Percentiles rank a stretch among this genome's conserved stretches.
Evolutionary conservation across 306 rosid species (phyloP).

Genomic region (Trifolium pratense): DNA sequence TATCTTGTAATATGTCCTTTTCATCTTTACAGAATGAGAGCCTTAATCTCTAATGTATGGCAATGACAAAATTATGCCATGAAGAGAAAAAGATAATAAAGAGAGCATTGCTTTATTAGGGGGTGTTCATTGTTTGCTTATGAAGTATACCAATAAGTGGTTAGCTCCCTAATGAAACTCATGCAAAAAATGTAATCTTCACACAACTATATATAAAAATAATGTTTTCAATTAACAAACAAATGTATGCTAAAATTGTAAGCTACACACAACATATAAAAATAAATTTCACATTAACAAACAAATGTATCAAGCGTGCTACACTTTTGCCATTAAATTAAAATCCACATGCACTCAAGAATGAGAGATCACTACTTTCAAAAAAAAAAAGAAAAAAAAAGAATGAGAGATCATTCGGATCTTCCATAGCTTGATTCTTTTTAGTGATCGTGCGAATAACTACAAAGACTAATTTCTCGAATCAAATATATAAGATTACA

Average conservation of each 20-base stretch:
- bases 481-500: not conserved
- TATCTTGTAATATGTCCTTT: constrained; percentile 24
- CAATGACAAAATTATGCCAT: constrained; percentile 36
- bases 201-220: constrained; percentile 40
- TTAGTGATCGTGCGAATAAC: too few species aligned
- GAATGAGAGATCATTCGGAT: not conserved
- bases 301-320: constrained; percentile 41
- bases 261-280: constrained; percentile 37
- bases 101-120: constrained; percentile 50
- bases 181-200: constrained; percentile 56
- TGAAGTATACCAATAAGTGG: constrained; percentile 58
- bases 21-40: constrained; percentile 42
- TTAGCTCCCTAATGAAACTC: constrained; percentile 63
- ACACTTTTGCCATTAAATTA: constrained; percentile 35
- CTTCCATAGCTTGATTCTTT: too few species aligned
- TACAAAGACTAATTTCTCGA: not conserved
- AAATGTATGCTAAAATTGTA: constrained; percentile 51
- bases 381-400: too few species aligned
- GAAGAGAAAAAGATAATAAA: constrained; percentile 12
- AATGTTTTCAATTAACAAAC: not conserved
- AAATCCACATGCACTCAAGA: not conserved
- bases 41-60: constrained; percentile 30
- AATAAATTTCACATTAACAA: constrained; percentile 5
- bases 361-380: not conserved
- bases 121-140: constrained; percentile 55